Evolutionary conservation across 2,329 filamentous ascomycete species (phyloP), one percentile per base, ranked within the genome.

Genomic region (Scedosporium boydii): DNA sequence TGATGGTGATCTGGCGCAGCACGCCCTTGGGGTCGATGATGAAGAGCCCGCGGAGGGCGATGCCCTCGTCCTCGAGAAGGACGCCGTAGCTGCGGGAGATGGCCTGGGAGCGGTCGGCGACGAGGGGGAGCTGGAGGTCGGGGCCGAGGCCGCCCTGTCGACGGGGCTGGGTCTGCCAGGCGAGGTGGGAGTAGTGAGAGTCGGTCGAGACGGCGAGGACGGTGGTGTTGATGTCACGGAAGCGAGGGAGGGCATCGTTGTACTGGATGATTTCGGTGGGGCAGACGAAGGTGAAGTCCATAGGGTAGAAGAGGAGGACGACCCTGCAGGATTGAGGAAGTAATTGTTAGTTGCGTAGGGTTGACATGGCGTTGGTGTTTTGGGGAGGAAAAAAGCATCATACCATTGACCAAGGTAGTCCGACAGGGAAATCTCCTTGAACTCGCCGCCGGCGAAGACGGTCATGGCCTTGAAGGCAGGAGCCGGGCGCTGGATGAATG

Each of bases 211-310:
- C 75, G 69, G 84, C 86, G 63, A 85, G 78, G 62, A 88, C 83
- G 63, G 78, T 75, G 65, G 83, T 84, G 71, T 82, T 81, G 70
- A 86, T 82, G 64, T 76, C 78, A 64, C 77, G 75, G 74, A 87
- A 87, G 68, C 85, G 82, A 62, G 80, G 71, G n/a, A 83, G 77
- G 61, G 83, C 82, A 63, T 86, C 81, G 72, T 82, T 84, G 76
- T 83, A 87, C 69, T 85, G 83, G 69, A 85, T 81, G 74, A 87
- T 86, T 74, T 87, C 83, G 70, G 82, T 85, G 29, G 83, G 83
- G 77, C 85, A 87, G 70, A 87, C 84, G 67, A 87, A 87, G 67
- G 84, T 87, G 80, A 85, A 88, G 69, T 86, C 85, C 75, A 86
- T 84, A 63, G 85, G 85, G 72, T 87, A 84, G 78, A 87, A 87